Percentiles rank a stretch among this genome's conserved stretches.
Conservation (phyloP, 2,329 filamentous ascomycete genomes). For the Metarhizium sp. region DNA sequence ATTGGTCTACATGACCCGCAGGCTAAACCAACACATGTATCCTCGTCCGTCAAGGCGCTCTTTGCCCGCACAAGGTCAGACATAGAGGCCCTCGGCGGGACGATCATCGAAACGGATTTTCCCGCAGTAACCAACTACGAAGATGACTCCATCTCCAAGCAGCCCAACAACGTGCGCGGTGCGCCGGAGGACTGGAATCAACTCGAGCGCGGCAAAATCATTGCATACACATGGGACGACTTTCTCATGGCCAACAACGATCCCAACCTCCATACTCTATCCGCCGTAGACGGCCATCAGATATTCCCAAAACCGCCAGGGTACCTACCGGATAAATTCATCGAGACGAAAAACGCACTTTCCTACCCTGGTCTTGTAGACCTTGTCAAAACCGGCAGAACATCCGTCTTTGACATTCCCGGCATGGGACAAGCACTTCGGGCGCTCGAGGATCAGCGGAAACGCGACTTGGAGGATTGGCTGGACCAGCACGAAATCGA, state of each 20-base stretch:
- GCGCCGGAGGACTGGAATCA: slow-evolving; percentile 35
- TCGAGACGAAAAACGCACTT: not conserved
- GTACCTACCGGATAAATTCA: slow-evolving; percentile 14
- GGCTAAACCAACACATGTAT: slow-evolving; percentile 9
- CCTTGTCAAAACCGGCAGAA: not conserved
- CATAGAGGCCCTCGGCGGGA: slow-evolving; percentile 28
- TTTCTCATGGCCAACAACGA: slow-evolving; percentile 36
- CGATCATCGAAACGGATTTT: slow-evolving; percentile 31
- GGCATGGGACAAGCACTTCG: not conserved
- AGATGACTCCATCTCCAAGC: slow-evolving; percentile 18
- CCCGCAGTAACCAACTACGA: slow-evolving; percentile 35
- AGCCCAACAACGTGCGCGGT: slow-evolving; percentile 15
- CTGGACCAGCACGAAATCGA: slow-evolving; percentile 31
- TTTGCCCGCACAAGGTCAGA: slow-evolving; percentile 20
- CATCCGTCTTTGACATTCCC: not conserved
- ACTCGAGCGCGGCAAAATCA: slow-evolving; percentile 36
- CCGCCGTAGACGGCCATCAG: slow-evolving; percentile 14
- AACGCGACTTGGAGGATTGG: slow-evolving; percentile 31
- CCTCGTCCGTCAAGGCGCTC: slow-evolving; percentile 11
- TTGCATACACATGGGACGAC: slow-evolving; percentile 42
- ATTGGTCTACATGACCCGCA: slow-evolving; percentile 25
- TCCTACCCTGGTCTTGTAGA: not conserved
- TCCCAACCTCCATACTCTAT: not conserved
- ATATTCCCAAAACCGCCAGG: slow-evolving; percentile 25
- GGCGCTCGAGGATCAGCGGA: not conserved